These are phyloP conservation scores for Pseudozyma hubeiensis DNA, from an alignment of 1,284 basidiomycete species.

Conservation along the genomic window DNA sequence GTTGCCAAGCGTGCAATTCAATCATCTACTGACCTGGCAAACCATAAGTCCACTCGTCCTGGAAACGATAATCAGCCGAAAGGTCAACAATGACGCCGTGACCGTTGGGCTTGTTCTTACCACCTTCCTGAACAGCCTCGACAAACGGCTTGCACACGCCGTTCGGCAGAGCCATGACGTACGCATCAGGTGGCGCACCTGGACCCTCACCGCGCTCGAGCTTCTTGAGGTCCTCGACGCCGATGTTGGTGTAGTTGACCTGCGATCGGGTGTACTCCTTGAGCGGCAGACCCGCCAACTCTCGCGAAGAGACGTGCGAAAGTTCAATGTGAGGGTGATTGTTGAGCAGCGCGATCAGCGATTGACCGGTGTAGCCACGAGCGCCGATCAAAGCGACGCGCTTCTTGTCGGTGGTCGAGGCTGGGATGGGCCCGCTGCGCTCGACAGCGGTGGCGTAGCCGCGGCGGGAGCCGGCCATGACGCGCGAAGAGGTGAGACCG, in stretches of 20 bases:
- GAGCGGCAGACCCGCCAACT: slow-evolving; percentile 85
- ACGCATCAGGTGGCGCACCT: slow-evolving; percentile 66
- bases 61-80: slow-evolving; percentile 94
- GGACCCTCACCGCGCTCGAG: slow-evolving; percentile 63
- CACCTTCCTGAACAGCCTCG: slow-evolving; percentile 85
- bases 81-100: slow-evolving; percentile 80
- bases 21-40: slow-evolving; percentile 86
- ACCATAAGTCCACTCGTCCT: slow-evolving; percentile 94
- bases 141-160: slow-evolving; percentile 97
- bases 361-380: slow-evolving; percentile 93
- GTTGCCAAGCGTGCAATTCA: neutral
- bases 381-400: slow-evolving; percentile 95
- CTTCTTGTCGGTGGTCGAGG: slow-evolving; percentile 77
- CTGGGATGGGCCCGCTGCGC: slow-evolving; percentile 70
- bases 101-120: slow-evolving; percentile 77
- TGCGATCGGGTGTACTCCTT: slow-evolving; percentile 83
- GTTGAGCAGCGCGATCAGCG: slow-evolving; percentile 85
- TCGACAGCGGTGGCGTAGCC: slow-evolving; percentile 72
- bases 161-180: slow-evolving; percentile 93
- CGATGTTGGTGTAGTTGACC: slow-evolving; percentile 72
- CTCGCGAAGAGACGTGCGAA: slow-evolving; percentile 93
- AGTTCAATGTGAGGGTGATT: slow-evolving; percentile 87
- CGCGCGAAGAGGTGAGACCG: slow-evolving; percentile 71
- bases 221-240: slow-evolving; percentile 64
- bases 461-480: slow-evolving; percentile 42